A percentile compares a stretch with the other conserved stretches of the same genome.
Conservation (phyloP, 768 basidiomycete genomes). For the Strobilomyces confusus region DNA sequence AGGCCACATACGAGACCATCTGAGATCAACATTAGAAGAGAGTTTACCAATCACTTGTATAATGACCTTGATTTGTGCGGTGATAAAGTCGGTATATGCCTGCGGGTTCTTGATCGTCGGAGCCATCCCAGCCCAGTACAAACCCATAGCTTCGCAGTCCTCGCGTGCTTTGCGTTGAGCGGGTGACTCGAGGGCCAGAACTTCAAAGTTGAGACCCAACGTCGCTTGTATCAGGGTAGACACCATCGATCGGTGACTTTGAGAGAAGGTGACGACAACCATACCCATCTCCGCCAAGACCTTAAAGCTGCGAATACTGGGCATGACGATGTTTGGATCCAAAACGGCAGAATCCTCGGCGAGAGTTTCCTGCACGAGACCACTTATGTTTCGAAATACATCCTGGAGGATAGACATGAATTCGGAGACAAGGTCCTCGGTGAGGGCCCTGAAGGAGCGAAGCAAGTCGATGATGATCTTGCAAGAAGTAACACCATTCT, state of each 20-base stretch:
- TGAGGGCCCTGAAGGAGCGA: slow-evolving; percentile 67
- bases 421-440: slow-evolving; percentile 70
- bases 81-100: slow-evolving; percentile 79
- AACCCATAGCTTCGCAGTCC: slow-evolving; percentile 77
- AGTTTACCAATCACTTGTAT: background rate
- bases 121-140: slow-evolving; percentile 80
- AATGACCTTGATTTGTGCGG: slow-evolving; percentile 84
- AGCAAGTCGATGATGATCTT: slow-evolving; percentile 90
- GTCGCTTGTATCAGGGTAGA: slow-evolving; percentile 64
- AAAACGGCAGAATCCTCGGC: slow-evolving; percentile 56
- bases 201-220: slow-evolving; percentile 74
- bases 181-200: slow-evolving; percentile 73
- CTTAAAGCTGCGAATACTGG: slow-evolving; percentile 84
- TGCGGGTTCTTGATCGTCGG: slow-evolving; percentile 65
- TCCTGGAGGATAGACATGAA: slow-evolving; percentile 81
- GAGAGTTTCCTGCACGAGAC: slow-evolving; percentile 70
- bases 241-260: slow-evolving; percentile 68
- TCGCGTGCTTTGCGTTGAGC: slow-evolving; percentile 76
- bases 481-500: slow-evolving; percentile 86
- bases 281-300: slow-evolving; percentile 92
- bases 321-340: slow-evolving; percentile 57
- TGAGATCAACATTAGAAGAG: slow-evolving; percentile 28
- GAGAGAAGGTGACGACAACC: slow-evolving; percentile 86
- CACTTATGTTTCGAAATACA: slow-evolving; percentile 68
- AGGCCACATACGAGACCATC: slow-evolving; percentile 91